Evolutionary conservation across 2,329 filamentous ascomycete species (phyloP).

Genomic region (Diaporthe aspalathi): DNA sequence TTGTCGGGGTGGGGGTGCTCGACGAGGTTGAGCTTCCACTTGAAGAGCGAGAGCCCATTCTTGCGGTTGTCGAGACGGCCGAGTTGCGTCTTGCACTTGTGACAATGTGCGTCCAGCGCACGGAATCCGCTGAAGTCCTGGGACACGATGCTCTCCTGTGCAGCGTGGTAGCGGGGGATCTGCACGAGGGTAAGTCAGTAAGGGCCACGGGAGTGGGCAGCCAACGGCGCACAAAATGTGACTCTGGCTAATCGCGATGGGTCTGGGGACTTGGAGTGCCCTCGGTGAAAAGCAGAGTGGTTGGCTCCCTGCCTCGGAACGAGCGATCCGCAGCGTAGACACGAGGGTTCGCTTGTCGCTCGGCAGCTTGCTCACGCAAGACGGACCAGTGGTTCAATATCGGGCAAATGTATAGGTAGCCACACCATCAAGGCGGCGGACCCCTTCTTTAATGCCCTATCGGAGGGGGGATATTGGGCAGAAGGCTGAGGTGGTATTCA

Average conservation of each 20-base stretch:
- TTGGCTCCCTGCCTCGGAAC: constrained; percentile 38
- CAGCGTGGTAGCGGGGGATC: constrained; percentile 12
- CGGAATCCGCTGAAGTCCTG: constrained; percentile 23
- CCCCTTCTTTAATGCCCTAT: constrained; percentile 72
- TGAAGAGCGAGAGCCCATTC: constrained; percentile 63
- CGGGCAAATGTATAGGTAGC: constrained; percentile 77
- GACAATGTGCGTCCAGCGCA: constrained; percentile 57
- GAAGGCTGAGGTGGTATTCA: constrained; percentile 27
- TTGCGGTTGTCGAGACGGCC: constrained; percentile 60
- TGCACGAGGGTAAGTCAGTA: not conserved
- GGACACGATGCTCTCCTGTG: constrained; percentile 39
- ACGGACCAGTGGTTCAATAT: constrained; percentile 58
- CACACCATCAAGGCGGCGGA: constrained; percentile 65
- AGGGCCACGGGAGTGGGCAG: too few relatives aligned
- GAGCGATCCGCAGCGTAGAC: constrained; percentile 54
- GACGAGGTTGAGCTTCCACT: constrained; percentile 66
- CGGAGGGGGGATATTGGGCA: not conserved
- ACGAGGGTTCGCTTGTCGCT: constrained; percentile 51
- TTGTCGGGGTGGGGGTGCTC: constrained; percentile 43
- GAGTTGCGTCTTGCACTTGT: constrained; percentile 57
- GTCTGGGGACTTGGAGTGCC: constrained; percentile 37
- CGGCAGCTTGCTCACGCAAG: constrained; percentile 45
- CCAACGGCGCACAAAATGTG: constrained; percentile 14
- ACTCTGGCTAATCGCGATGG: constrained; percentile 40
- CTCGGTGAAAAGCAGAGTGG: constrained; percentile 30